Conservation (phyloP, 768 basidiomycete genomes). For the Tylopilus subfusipes region DNA sequence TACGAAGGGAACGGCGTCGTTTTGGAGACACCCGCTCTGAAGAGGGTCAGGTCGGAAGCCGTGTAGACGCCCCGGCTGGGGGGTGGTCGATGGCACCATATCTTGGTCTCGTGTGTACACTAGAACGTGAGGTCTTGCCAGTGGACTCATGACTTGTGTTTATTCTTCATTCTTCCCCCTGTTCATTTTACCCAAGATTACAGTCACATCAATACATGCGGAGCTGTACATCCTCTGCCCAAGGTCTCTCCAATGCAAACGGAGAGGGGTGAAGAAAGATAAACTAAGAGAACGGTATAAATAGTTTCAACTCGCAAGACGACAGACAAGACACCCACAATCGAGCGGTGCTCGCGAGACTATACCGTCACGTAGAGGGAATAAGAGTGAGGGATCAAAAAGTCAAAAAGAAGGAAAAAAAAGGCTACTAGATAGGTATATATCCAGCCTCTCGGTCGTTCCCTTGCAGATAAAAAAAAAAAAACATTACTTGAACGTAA, state of each 20-base stretch:
- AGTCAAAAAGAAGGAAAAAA: neutral
- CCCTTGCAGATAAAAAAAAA: slow-evolving; percentile 18
- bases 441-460: slow-evolving; percentile 27
- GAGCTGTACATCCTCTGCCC: slow-evolving; percentile 11
- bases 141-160: too few species aligned
- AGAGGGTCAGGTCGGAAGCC: slow-evolving; percentile 22
- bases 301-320: slow-evolving; percentile 16
- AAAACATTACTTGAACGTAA: slow-evolving; percentile 28
- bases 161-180: neutral
- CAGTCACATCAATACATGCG: slow-evolving; percentile 22
- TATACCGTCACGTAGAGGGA: slow-evolving; percentile 4
- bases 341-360: slow-evolving; percentile 1
- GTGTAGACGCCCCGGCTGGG: neutral
- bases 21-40: slow-evolving; percentile 25
- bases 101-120: neutral
- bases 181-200: slow-evolving; percentile 22
- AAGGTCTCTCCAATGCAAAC: slow-evolving; percentile 11
- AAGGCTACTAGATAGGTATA: slow-evolving; percentile 30
- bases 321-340: slow-evolving; percentile 1
- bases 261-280: neutral
- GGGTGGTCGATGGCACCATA: neutral
- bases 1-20: slow-evolving; percentile 23
- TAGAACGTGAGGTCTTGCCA: neutral
- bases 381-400: neutral
- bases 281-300: slow-evolving; percentile 25